Evolutionary conservation across 2,329 filamentous ascomycete species (phyloP).

Genomic region (Colletotrichum liriopes): DNA sequence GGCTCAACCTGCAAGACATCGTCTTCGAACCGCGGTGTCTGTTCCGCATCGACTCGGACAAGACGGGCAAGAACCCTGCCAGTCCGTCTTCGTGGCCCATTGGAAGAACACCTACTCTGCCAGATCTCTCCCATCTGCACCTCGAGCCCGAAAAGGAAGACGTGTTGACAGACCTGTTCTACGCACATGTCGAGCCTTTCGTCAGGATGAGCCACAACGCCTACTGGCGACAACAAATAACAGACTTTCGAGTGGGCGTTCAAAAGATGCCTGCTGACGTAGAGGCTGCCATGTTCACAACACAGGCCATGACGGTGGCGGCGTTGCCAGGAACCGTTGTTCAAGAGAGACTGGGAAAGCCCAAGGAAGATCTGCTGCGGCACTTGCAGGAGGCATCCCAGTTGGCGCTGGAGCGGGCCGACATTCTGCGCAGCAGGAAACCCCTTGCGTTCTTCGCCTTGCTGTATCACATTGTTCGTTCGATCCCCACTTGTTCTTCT

Average conservation of each 20-base stretch:
- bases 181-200: slow-evolving; percentile 35
- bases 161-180: slow-evolving; percentile 34
- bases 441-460: slow-evolving; percentile 29
- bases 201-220: slow-evolving; percentile 29
- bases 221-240: slow-evolving; percentile 40
- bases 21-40: slow-evolving; percentile 40
- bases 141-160: slow-evolving; percentile 38
- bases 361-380: slow-evolving; percentile 22
- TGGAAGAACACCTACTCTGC: slow-evolving; percentile 19
- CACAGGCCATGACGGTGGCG: slow-evolving; percentile 40
- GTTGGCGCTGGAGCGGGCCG: slow-evolving; percentile 34
- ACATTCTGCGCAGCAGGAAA: slow-evolving; percentile 37
- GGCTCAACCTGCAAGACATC: slow-evolving; percentile 40
- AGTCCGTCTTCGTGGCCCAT: slow-evolving; percentile 36
- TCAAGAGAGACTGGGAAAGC: slow-evolving; percentile 21
- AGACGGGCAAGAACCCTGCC: slow-evolving; percentile 28
- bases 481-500: background rate
- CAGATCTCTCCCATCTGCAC: slow-evolving; percentile 32
- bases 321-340: slow-evolving; percentile 28
- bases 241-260: slow-evolving; percentile 38
- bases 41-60: slow-evolving; percentile 33
- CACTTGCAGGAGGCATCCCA: slow-evolving; percentile 33
- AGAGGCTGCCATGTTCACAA: slow-evolving; percentile 34
- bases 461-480: slow-evolving; percentile 37
- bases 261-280: slow-evolving; percentile 31